Evolutionary conservation across 2,329 filamentous ascomycete genomes (phyloP).

Genomic region (Colletotrichum sp.): DNA sequence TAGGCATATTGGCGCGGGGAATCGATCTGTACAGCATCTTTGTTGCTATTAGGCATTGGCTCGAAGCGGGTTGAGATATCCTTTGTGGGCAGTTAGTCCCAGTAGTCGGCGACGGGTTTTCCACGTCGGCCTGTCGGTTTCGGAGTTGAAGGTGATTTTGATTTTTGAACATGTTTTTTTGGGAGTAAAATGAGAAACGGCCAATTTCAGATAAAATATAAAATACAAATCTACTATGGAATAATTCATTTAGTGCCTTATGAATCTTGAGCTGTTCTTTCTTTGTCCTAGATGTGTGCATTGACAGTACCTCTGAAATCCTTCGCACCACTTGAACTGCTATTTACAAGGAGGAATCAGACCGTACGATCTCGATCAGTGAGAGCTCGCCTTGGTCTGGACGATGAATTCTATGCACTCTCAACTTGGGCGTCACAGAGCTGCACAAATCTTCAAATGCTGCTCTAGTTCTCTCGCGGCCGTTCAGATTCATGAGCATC

Average conservation of each 20-base stretch:
- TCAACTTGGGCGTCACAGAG: neutral
- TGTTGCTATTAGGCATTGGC: neutral
- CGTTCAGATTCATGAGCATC: conserved; percentile 7
- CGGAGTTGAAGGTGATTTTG: neutral
- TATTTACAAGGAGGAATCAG: neutral
- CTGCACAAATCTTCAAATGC: neutral
- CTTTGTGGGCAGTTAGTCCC: neutral
- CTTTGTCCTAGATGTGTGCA: neutral
- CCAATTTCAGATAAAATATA: neutral
- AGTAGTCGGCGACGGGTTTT: neutral
- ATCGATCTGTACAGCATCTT: neutral
- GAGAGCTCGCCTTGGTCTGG: neutral
- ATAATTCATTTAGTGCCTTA: neutral
- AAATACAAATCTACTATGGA: neutral
- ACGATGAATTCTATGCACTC: neutral
- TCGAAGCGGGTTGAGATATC: neutral
- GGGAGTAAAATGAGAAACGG: neutral
- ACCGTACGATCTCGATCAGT: neutral
- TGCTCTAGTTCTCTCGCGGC: neutral
- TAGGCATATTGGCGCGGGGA: neutral
- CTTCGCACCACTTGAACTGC: fast-evolving
- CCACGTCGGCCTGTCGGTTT: neutral
- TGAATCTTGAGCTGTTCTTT: neutral
- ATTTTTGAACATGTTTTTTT: neutral
- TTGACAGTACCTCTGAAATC: neutral